Conservation (phyloP, 2,329 filamentous ascomycete genomes). For the Colletotrichum brevisporum region DNA sequence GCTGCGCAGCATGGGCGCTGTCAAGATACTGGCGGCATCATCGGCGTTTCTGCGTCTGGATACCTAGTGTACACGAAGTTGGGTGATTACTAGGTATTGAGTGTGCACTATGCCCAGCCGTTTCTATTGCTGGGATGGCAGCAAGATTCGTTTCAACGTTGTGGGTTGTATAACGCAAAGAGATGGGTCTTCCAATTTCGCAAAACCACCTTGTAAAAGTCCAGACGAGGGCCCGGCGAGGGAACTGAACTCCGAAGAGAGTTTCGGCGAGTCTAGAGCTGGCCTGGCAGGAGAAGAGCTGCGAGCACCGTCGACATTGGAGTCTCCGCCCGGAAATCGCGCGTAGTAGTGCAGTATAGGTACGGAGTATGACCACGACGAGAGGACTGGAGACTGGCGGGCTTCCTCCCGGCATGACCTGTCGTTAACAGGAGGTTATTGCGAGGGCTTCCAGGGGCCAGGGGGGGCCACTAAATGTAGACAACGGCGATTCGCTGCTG, state of each 20-base stretch:
- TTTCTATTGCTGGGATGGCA: constrained; percentile 21
- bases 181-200: constrained; percentile 19
- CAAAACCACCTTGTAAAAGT: neutral
- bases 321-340: constrained; percentile 34
- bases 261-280: constrained; percentile 24
- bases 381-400: constrained; percentile 24
- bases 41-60: constrained; percentile 12
- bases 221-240: constrained; percentile 5
- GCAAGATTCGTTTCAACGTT: constrained; percentile 36
- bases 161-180: constrained; percentile 29
- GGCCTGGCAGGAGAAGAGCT: neutral
- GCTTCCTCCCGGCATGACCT: constrained; percentile 36
- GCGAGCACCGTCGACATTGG: constrained; percentile 10
- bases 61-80: no score
- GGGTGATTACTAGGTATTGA: no score
- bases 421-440: constrained; percentile 39
- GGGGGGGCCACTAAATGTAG: constrained; percentile 29
- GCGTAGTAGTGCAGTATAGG: constrained; percentile 4
- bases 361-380: neutral
- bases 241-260: constrained; percentile 27
- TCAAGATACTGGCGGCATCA: constrained; percentile 32
- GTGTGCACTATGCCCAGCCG: constrained; percentile 10
- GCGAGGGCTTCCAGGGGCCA: constrained; percentile 20
- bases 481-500: constrained; percentile 38
- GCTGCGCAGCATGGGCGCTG: constrained; percentile 8